A percentile compares a stretch with the other conserved stretches of the same genome.
phyloP scores from a whole-genome alignment of 768 basidiomycete genomes.

The Podaxis pistillaris region DNA sequence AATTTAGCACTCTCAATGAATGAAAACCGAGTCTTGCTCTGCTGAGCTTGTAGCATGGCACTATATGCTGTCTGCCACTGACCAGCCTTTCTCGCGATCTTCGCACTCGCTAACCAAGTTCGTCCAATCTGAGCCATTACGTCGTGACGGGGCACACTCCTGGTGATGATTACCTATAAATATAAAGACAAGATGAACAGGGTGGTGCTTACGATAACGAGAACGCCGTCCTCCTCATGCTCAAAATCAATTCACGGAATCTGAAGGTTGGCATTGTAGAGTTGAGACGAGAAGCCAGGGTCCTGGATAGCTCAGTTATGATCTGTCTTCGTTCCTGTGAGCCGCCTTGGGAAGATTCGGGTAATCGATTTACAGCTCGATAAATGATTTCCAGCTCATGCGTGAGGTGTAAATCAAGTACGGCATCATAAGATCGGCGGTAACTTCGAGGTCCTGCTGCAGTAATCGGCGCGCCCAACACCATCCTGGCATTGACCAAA shows the following conservation, averaged over 20 bases:
- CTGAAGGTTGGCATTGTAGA: constrained; percentile 86
- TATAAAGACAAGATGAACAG: background rate
- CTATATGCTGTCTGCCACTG: constrained; percentile 98
- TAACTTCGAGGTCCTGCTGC: constrained; percentile 83
- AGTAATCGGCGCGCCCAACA: constrained; percentile 77
- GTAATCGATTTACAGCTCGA: constrained; percentile 36
- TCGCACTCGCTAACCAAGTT: constrained; percentile 92
- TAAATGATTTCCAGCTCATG: constrained; percentile 81
- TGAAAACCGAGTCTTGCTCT: constrained; percentile 65
- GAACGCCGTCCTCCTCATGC: constrained; percentile 86
- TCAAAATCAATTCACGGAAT: constrained; percentile 83
- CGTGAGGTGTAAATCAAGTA: constrained; percentile 80
- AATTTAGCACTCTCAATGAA: constrained; percentile 93
- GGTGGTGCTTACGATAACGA: constrained; percentile 53
- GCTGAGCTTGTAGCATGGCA: constrained; percentile 86
- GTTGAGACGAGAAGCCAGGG: constrained; percentile 65
- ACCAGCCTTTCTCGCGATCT: constrained; percentile 92
- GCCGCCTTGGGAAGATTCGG: constrained; percentile 35
- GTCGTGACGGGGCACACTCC: constrained; percentile 33
- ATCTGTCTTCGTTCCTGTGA: constrained; percentile 32
- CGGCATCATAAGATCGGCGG: constrained; percentile 82
- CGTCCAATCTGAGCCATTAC: constrained; percentile 67
- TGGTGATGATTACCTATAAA: constrained; percentile 18
- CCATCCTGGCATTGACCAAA: constrained; percentile 62
- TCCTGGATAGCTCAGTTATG: constrained; percentile 43